Percentiles rank a stretch among this genome's conserved stretches.
Evolutionary conservation across 352 stramenopile species (phyloP).

Genomic region (Globisporangium echinulatum): DNA sequence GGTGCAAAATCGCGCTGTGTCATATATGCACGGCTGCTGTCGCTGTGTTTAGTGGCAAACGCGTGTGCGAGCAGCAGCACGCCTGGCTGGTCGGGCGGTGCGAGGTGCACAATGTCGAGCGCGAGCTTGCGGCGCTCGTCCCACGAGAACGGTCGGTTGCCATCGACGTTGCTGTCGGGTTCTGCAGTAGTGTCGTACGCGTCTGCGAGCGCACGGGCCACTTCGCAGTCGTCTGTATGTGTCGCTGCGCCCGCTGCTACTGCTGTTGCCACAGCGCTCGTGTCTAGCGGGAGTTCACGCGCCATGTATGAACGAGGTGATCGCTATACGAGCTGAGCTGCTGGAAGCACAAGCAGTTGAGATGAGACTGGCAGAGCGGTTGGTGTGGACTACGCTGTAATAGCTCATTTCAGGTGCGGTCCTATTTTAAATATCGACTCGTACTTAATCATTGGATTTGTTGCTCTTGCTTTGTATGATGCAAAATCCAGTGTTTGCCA

Average conservation of each 20-base stretch:
- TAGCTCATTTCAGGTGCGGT: too few species aligned
- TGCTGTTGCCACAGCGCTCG: not conserved
- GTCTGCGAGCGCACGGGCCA: constrained; percentile 1
- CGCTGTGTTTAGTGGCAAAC: constrained; percentile 20
- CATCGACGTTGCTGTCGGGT: not conserved
- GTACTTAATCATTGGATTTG: not conserved
- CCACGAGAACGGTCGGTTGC: constrained; percentile 32
- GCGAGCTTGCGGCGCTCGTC: constrained; percentile 60
- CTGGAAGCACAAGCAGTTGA: too few species aligned
- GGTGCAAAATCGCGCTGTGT: constrained; percentile 6
- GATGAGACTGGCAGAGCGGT: too few species aligned
- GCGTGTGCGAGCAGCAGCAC: constrained; percentile 58
- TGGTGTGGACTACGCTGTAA: too few species aligned
- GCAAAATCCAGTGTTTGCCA: not conserved
- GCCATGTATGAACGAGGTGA: not conserved
- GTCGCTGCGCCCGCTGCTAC: not conserved
- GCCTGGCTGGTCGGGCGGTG: constrained; percentile 57
- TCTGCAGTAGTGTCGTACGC: not conserved
- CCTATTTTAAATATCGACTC: too few species aligned
- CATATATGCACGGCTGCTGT: constrained; percentile 11
- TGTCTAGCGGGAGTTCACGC: not conserved
- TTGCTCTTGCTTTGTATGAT: not conserved
- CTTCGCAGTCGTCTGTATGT: not conserved
- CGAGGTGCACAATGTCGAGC: constrained; percentile 61
- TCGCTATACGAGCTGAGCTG: not conserved